Percentiles rank a stretch among this genome's conserved stretches.
Conservation (phyloP, 75 land plant genomes). For the Cunninghamia lanceolata region DNA sequence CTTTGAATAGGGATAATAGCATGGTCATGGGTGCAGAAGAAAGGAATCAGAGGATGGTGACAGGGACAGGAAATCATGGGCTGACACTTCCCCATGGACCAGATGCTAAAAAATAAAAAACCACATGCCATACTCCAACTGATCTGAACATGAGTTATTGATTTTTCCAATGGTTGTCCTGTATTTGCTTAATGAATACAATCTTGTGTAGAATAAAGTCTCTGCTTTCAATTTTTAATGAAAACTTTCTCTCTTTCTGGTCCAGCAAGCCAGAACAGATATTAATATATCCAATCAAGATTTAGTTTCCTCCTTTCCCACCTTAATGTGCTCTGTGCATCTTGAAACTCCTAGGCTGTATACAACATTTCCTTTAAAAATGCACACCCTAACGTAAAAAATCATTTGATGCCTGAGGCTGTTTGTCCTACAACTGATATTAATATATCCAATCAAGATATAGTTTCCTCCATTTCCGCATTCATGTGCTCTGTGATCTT, state of each 20-base stretch:
- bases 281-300: neutral
- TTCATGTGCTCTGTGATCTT: neutral
- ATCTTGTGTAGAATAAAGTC: neutral
- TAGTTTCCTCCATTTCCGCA: neutral
- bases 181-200: neutral
- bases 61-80: too few relatives aligned
- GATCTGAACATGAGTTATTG: neutral
- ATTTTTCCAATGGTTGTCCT: neutral
- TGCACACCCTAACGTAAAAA: neutral
- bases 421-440: neutral
- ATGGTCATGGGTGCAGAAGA: too few relatives aligned
- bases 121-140: neutral
- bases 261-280: neutral
- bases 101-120: neutral
- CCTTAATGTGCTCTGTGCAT: neutral
- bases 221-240: too few relatives aligned
- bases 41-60: too few relatives aligned
- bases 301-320: neutral
- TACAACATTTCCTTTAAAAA: neutral
- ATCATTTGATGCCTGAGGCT: neutral
- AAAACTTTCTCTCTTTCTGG: neutral
- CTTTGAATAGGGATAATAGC: too few relatives aligned
- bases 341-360: neutral
- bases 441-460: neutral
- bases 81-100: too few relatives aligned